Evolutionary conservation across 805 yeast genomes (phyloP).

Genomic region (Candida dendrica): DNA sequence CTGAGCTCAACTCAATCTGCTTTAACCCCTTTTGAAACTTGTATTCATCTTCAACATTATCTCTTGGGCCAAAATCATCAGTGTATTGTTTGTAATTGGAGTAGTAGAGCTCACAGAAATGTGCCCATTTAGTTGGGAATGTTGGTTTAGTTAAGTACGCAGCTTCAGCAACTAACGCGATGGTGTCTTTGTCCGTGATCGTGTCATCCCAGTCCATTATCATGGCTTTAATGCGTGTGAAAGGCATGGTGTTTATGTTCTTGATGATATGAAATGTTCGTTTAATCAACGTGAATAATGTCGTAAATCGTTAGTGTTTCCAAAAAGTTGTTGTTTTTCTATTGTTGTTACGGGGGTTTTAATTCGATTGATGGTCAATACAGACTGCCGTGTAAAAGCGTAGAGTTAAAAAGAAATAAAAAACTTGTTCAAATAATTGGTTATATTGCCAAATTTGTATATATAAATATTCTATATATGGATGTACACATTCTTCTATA

Average conservation of each 20-base stretch:
- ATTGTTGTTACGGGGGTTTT: too few species aligned
- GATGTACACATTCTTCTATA: too few species aligned
- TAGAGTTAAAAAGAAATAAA: too few species aligned
- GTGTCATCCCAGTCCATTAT: slow-evolving; percentile 67
- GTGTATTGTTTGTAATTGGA: slow-evolving; percentile 27
- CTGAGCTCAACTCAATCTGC: slow-evolving; percentile 41
- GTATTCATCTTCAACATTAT: slow-evolving; percentile 33
- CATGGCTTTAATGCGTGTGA: slow-evolving; percentile 19
- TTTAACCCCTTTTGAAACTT: slow-evolving; percentile 38
- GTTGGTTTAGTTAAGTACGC: slow-evolving; percentile 33
- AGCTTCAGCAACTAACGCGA: slow-evolving; percentile 40
- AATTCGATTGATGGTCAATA: too few species aligned
- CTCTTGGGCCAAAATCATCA: slow-evolving; percentile 23
- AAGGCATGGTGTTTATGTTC: background rate
- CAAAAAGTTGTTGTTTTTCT: too few species aligned
- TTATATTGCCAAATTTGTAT: too few species aligned
- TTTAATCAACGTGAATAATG: too few species aligned
- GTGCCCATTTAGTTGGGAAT: slow-evolving; percentile 30
- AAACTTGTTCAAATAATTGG: too few species aligned
- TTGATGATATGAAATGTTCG: background rate
- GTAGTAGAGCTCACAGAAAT: slow-evolving; percentile 38
- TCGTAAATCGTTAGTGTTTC: too few species aligned
- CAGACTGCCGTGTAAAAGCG: too few species aligned
- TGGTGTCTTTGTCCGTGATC: slow-evolving; percentile 48
- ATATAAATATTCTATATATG: too few species aligned